Evolutionary conservation across 768 basidiomycete species (phyloP).

Genomic region (Hydnum rufescens): DNA sequence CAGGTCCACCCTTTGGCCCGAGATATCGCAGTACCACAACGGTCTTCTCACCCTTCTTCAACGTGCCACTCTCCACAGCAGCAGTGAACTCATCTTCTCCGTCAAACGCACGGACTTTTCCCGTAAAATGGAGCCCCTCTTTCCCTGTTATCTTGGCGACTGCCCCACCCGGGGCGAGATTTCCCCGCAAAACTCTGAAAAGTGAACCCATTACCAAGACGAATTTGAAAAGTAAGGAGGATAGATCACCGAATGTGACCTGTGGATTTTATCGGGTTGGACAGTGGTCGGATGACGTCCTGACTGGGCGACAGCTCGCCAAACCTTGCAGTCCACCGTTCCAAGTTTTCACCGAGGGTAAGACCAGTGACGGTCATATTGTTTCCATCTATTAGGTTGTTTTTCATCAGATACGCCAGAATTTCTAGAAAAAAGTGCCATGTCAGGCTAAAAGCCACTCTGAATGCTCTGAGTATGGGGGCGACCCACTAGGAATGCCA

Average conservation of each 20-base stretch:
- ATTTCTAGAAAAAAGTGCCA: constrained; percentile 34
- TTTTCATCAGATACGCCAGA: constrained; percentile 64
- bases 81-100: constrained; percentile 70
- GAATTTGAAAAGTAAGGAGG: neutral
- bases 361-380: constrained; percentile 80
- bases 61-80: constrained; percentile 72
- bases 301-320: constrained; percentile 59
- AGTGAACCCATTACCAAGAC: constrained; percentile 5
- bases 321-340: constrained; percentile 64
- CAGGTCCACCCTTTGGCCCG: constrained; percentile 92
- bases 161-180: constrained; percentile 87
- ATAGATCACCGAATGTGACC: constrained; percentile 62
- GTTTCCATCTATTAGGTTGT: constrained; percentile 77
- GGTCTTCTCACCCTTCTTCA: constrained; percentile 92
- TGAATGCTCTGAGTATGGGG: neutral
- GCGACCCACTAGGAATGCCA: constrained; percentile 80
- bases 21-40: constrained; percentile 90
- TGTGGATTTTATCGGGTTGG: constrained; percentile 71
- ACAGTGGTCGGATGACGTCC: constrained; percentile 72
- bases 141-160: constrained; percentile 95
- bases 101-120: constrained; percentile 86
- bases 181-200: constrained; percentile 67
- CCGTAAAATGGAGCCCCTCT: constrained; percentile 75
- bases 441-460: neutral
- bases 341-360: constrained; percentile 81